Evolutionary conservation across 768 basidiomycete species (phyloP), one percentile per base, ranked within the genome.

Genomic region (Collybia mongolica): DNA sequence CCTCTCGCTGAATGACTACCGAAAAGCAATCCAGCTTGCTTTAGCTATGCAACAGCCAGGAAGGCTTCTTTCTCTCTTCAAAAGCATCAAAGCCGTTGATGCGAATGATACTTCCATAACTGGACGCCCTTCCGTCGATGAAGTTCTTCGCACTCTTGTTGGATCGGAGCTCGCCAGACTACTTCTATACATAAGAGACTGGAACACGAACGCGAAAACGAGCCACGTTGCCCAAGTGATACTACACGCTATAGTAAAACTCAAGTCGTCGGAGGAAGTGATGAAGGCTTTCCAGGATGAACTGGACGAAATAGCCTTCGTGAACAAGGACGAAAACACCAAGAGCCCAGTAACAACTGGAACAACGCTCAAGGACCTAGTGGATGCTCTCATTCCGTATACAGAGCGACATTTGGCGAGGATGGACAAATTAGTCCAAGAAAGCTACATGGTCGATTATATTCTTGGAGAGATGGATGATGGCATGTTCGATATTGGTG

Each of bases 141-240:
- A 84, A 55, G 89, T 97, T 39, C 74, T 99, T 56, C 79, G 80
- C 48, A 83, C 82, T 0, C 77, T 99, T 11, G 68, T 79, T 0
- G 75, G 80, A 3, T 65, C 82, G 12, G 94, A 98, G 56, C 81
- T 98, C 22, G 86, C 84, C 5, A 84, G 84, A 49, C 77, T 99
- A 29, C 72, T 98, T 46, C 80, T 81, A 15, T 94, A 90, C 66
- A 77, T 93, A 39, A 79, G 90, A 40, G 85, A 88, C 57, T 99
- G 97, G 97, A 99, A 98, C 67, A 84, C 94, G n/a, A 87, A 85
- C 54, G 89, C 90, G n/a, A 86, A 85, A 62, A 93, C 90, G 18
- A 88, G 89, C 54, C 75, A 72, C 15, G 79, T 97, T 39, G 96
- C 96, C 6, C 97, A 99, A 70, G 74, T 73, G 26, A 76, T 98